Evolutionary conservation across 1,284 basidiomycete species (phyloP).

Genomic region (Naganishia sp.): DNA sequence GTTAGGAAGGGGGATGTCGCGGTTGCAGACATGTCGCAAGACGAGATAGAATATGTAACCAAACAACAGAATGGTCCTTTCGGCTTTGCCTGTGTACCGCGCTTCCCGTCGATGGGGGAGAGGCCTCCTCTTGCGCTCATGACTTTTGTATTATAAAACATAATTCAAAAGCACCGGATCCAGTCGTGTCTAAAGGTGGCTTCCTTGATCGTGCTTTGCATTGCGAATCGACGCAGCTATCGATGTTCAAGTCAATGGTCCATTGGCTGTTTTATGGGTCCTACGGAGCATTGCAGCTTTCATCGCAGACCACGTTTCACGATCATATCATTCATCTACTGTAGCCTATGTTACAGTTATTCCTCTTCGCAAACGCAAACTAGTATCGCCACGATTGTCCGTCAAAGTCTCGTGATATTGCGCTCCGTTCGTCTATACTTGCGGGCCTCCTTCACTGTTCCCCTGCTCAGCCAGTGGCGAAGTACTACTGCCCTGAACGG

Average conservation of each 20-base stretch:
- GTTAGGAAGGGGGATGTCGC: background rate
- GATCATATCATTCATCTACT: background rate
- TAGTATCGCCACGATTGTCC: too few relatives aligned
- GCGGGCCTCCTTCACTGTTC: too few relatives aligned
- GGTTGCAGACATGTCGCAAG: slow-evolving; percentile 15
- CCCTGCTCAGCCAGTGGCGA: too few relatives aligned
- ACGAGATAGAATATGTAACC: slow-evolving; percentile 30
- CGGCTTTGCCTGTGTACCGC: slow-evolving; percentile 26
- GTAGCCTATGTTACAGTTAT: background rate
- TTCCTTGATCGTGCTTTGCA: background rate
- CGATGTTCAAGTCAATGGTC: too few relatives aligned
- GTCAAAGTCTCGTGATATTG: too few relatives aligned
- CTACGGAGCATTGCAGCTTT: too few relatives aligned
- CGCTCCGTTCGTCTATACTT: background rate
- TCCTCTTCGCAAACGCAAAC: background rate
- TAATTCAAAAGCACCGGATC: slow-evolving; percentile 16
- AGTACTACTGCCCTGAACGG: too few relatives aligned
- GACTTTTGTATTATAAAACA: slow-evolving; percentile 31
- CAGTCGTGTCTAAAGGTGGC: background rate
- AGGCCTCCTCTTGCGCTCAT: slow-evolving; percentile 16
- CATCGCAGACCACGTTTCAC: too few relatives aligned
- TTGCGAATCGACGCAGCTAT: too few relatives aligned
- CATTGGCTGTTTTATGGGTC: too few relatives aligned
- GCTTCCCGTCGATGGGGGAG: slow-evolving; percentile 20
- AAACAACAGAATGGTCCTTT: slow-evolving; percentile 25